Base-by-base conservation (phyloP, 192 early-diverging fungal genomes). In the Coemansia sp. region DNA sequence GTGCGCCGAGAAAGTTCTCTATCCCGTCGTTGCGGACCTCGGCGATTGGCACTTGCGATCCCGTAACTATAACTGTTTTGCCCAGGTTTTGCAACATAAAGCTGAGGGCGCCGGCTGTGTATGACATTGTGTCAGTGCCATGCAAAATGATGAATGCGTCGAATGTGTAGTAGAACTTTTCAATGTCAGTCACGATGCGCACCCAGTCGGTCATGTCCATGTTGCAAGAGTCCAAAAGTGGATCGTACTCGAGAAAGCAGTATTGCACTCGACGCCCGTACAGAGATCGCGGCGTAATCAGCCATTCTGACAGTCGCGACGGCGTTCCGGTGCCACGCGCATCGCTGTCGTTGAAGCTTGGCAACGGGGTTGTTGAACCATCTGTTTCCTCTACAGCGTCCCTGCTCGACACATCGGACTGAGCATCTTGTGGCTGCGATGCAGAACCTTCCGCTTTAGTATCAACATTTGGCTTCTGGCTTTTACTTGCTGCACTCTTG, bases 1-100 rank as follows among this genome's bases (percentile, higher is more conserved):
- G 82, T 3, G 95, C 95, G 1, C 95, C 94, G 2, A 99, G 74
- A 19, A 99, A 83, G 74, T 99, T 99, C 57, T 99, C 97, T 10
- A 97, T 88, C 0, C 94, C 97, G 74, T 99, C 97, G 78, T 96
- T 99, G 49, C 97, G 87, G 29, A 99, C 90, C 74, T 99, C 97
- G 15, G 95, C 92, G 43, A 99, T 84, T 0, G 97, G 97, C 5
- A 99, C 93, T 76, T 99, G 97, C 17, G 94, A 97, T 9, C 97
- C 97, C 4, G 94, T 99, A 59, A 99, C 73, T 65, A 99, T 97
- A 27, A 99, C 95, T 15, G 96, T 91, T 72, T 99, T 99, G 23
- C 97, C 97, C 32, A 99, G 83, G 64, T 94, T 90, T 70, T 99
- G 95, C 39, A 99, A 82, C 89, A 99, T 91, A 72, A 99, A 99